phyloP scores from a whole-genome alignment of 129 eudicot genomes.

The Centrapalus pauciflorus region DNA sequence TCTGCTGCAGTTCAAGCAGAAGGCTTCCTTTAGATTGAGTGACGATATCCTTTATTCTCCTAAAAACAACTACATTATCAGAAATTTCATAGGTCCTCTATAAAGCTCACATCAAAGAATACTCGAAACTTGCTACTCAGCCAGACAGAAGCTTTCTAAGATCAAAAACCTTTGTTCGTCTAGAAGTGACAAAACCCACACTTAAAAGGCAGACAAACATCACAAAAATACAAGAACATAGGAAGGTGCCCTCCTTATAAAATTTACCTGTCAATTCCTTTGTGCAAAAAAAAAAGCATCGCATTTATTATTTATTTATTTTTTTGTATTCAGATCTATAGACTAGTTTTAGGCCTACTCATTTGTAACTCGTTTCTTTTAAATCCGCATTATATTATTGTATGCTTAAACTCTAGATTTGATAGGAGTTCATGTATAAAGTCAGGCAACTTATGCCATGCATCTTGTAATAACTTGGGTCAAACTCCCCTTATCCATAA shows the following conservation, averaged over 20 bases:
- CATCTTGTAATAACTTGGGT: neutral
- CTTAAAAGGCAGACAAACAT: neutral
- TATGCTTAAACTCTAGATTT: neutral
- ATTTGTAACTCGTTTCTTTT: neutral
- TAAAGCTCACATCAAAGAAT: neutral
- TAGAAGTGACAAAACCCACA: neutral
- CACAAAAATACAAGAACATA: neutral
- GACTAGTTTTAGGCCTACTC: neutral
- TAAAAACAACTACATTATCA: slow-evolving; percentile 18
- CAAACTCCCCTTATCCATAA: too few species aligned
- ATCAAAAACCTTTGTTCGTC: neutral
- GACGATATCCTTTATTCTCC: slow-evolving; percentile 79
- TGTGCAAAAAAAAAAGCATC: neutral
- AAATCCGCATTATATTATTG: neutral
- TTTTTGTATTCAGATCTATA: neutral
- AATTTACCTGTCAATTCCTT: neutral
- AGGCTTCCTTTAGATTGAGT: slow-evolving; percentile 81
- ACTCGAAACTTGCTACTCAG: neutral
- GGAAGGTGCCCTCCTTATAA: too few species aligned
- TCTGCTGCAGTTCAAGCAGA: slow-evolving; percentile 91
- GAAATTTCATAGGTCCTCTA: slow-evolving; percentile 12
- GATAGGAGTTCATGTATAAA: neutral
- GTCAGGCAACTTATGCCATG: neutral
- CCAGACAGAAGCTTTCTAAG: neutral
- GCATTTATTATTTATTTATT: neutral